Conservation (phyloP, 2,329 filamentous ascomycete genomes). For the Coleophoma eucalyptorum region DNA sequence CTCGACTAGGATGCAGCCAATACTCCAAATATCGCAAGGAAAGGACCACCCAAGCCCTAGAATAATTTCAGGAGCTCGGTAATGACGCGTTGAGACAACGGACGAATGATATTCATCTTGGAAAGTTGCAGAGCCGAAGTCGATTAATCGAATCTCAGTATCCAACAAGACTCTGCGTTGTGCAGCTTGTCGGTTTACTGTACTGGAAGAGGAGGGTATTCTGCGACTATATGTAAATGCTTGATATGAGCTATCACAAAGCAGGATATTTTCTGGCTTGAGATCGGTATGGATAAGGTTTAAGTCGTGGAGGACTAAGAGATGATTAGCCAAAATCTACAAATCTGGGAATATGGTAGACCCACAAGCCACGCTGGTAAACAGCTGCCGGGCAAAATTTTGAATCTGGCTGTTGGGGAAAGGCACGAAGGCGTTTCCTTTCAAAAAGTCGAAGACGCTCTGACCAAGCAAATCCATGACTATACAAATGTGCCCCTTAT, state of each 20-base stretch:
- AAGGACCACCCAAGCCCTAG: conserved; percentile 68
- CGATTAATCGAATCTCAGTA: conserved; percentile 67
- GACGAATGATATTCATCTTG: conserved; percentile 71
- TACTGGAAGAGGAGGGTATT: conserved; percentile 63
- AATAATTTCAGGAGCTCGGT: conserved; percentile 68
- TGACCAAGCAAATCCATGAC: conserved; percentile 78
- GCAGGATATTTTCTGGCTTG: conserved; percentile 67
- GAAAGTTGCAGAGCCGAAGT: conserved; percentile 70
- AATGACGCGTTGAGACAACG: conserved; percentile 67
- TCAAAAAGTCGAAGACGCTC: conserved; percentile 97
- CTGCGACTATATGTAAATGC: conserved; percentile 68
- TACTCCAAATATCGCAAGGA: conserved; percentile 72
- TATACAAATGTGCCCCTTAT: conserved; percentile 91
- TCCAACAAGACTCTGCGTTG: conserved; percentile 63
- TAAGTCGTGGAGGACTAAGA: conserved; percentile 83
- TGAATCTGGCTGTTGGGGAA: conserved; percentile 99
- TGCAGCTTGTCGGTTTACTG: conserved; percentile 55
- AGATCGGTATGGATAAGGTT: conserved; percentile 92
- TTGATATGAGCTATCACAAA: conserved; percentile 62
- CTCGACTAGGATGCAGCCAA: conserved; percentile 68
- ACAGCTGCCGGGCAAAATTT: conserved; percentile 89
- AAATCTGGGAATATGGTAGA: conserved; percentile 21
- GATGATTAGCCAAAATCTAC: conserved; percentile 21
- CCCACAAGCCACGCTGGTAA: conserved; percentile 98
- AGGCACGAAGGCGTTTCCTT: conserved; percentile 90